Evolutionary conservation across 345 rosid genomes (phyloP).

Genomic region (Corchorus capsularis): DNA sequence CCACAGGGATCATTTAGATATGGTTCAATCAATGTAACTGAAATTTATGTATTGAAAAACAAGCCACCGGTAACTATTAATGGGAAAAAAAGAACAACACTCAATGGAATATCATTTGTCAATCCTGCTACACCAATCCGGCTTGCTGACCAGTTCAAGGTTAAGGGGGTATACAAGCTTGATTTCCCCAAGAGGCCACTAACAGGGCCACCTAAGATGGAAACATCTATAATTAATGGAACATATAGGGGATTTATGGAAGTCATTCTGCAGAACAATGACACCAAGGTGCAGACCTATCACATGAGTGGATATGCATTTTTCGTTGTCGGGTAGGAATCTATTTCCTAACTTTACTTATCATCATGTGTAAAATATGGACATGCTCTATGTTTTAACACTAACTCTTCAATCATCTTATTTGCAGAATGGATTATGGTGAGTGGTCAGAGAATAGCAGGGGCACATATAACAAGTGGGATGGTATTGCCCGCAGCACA

Average conservation of each 20-base stretch:
- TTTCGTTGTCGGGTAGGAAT: conserved; percentile 82
- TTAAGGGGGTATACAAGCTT: conserved; percentile 86
- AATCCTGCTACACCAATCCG: conserved; percentile 95
- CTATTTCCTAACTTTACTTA: conserved; percentile 17
- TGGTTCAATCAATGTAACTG: conserved; percentile 95
- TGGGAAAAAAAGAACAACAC: conserved; percentile 70
- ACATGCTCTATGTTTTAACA: background rate
- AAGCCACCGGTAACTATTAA: conserved; percentile 67
- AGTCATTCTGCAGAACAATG: conserved; percentile 90
- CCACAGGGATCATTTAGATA: conserved; percentile 96
- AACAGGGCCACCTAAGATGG: conserved; percentile 67
- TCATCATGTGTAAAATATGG: background rate
- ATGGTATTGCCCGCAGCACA: conserved; percentile 90
- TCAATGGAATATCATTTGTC: conserved; percentile 77
- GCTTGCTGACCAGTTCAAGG: conserved; percentile 81
- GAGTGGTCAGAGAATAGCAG: conserved; percentile 97
- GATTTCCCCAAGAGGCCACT: conserved; percentile 86
- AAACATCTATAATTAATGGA: conserved; percentile 87
- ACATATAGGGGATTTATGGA: conserved; percentile 96
- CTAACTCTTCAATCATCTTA: conserved; percentile 11
- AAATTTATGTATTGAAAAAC: conserved; percentile 73
- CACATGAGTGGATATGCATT: conserved; percentile 95
- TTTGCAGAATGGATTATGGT: conserved; percentile 92
- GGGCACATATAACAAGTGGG: conserved; percentile 99
- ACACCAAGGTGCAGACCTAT: conserved; percentile 89